Conservation (phyloP, 78 protist genomes). For the Tieghemostelium lacteum region DNA sequence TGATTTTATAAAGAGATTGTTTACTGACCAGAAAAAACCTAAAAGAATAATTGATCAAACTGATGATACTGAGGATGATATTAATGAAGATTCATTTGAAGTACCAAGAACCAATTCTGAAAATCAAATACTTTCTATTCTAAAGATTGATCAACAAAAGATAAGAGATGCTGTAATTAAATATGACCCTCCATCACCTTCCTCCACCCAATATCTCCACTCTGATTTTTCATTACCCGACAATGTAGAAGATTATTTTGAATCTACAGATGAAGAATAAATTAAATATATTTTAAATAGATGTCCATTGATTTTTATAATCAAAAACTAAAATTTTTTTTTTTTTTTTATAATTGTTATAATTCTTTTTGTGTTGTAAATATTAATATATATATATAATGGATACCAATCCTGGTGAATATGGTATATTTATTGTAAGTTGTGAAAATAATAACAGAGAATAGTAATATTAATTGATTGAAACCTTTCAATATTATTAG, state of each 20-base stretch:
- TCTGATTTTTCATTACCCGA: too few species aligned
- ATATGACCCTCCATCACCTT: neutral
- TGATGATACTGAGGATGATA: neutral
- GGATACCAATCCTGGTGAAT: neutral
- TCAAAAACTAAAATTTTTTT: too few species aligned
- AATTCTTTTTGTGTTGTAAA: too few species aligned
- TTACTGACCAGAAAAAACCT: neutral
- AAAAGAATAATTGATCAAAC: neutral
- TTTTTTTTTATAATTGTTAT: too few species aligned
- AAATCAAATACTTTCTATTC: neutral
- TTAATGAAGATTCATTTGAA: neutral
- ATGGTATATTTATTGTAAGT: slow-evolving; percentile 36
- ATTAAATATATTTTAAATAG: too few species aligned
- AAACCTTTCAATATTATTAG: neutral
- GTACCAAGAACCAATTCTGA: slow-evolving; percentile 39
- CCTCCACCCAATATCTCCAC: neutral
- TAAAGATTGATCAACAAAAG: neutral
- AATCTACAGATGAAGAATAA: too few species aligned
- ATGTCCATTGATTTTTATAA: too few species aligned
- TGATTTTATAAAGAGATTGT: slow-evolving; percentile 4
- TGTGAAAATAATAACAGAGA: neutral
- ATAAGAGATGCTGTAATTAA: neutral
- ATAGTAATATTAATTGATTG: too few species aligned
- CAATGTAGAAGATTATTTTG: too few species aligned
- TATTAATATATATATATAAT: slow-evolving; percentile 1